Evolutionary conservation across 2,329 filamentous ascomycete genomes (phyloP), one percentile per base, ranked within the genome.

Genomic region (Aspergillus brasiliensis): DNA sequence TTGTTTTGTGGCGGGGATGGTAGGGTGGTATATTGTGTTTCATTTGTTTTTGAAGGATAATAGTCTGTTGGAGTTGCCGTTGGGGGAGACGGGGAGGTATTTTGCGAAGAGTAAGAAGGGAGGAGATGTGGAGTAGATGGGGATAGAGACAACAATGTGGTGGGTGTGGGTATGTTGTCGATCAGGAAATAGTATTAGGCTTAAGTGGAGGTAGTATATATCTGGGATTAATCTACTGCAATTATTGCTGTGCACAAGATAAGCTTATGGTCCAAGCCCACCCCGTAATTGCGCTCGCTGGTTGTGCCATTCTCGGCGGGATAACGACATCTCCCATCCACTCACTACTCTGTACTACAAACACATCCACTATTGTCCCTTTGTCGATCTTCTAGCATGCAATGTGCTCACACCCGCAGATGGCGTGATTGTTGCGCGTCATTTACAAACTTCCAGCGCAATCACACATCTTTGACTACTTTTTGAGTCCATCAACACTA

Each of bases 1-100:
- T 64, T 81, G 77, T 27, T 83, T 83, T 60, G 60, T 78, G 4
- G 75, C 77, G 8, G 80, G 80, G 1, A 66, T 83, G 67, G 66
- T 81, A 21, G 81, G 80, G 1, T 82, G 78, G 69, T 81, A 80
- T 65, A 80, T 78, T 8, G 70, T 79, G 8, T 77, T 68, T 5
- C 76, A 80, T 67, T 61, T 80, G 55, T 73, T 80, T 72, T 73
- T 78, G 58, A 72, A 78, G 63, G 74, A 77, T 52, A 70, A 77
- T 52, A 70, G 72, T 7, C 58, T 79, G 44, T 72, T 78, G 56
- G 70, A 71, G 31, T 72, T 79, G 38, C 77, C 77, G 0, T 74
- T 81, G 69, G 78, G 78, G 19, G 77, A 80, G 62, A 80, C 75
- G 3, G 76, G 73, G 59, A 65, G 73, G 1, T 75, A 75, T 60